Percentiles rank a stretch among this genome's conserved stretches.
Evolutionary conservation across 768 basidiomycete species (phyloP).

Genomic region (Hypholoma fasciculare): DNA sequence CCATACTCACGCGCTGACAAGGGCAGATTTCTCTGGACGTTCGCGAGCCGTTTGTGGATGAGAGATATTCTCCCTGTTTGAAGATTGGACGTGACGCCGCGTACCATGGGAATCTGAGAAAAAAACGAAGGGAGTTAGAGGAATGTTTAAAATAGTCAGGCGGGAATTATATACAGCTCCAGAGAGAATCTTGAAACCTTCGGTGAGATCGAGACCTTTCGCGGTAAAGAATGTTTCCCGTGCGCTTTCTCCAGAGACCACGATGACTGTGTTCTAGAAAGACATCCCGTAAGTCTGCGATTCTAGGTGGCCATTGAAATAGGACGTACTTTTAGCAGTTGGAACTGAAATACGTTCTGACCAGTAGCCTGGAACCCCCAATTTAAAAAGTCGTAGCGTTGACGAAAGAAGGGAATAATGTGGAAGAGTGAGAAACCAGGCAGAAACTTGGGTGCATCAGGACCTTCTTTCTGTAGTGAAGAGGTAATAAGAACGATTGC

Average conservation of each 20-base stretch:
- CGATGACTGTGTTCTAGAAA: constrained; percentile 69
- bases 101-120: constrained; percentile 70
- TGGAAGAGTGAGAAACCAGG: constrained; percentile 60
- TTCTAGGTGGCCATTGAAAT: constrained; percentile 6
- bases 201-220: constrained; percentile 71
- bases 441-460: constrained; percentile 54
- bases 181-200: constrained; percentile 78
- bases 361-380: constrained; percentile 71
- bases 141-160: constrained; percentile 13
- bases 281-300: constrained; percentile 9
- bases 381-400: constrained; percentile 71
- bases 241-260: constrained; percentile 72
- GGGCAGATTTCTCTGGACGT: constrained; percentile 61
- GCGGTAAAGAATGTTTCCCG: constrained; percentile 70
- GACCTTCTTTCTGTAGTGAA: constrained; percentile 46
- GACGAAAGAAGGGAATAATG: constrained; percentile 67
- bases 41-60: constrained; percentile 72
- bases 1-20: constrained; percentile 56
- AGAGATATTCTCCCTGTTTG: constrained; percentile 58
- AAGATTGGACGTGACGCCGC: constrained; percentile 72
- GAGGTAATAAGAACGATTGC: constrained; percentile 44
- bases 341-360: constrained; percentile 67
- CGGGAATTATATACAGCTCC: constrained; percentile 59
- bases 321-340: constrained; percentile 59
- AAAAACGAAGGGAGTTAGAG: constrained; percentile 18